Evolutionary conservation across 2,329 filamentous ascomycete species (phyloP).

Genomic region (Diaporthe citrichinensis): DNA sequence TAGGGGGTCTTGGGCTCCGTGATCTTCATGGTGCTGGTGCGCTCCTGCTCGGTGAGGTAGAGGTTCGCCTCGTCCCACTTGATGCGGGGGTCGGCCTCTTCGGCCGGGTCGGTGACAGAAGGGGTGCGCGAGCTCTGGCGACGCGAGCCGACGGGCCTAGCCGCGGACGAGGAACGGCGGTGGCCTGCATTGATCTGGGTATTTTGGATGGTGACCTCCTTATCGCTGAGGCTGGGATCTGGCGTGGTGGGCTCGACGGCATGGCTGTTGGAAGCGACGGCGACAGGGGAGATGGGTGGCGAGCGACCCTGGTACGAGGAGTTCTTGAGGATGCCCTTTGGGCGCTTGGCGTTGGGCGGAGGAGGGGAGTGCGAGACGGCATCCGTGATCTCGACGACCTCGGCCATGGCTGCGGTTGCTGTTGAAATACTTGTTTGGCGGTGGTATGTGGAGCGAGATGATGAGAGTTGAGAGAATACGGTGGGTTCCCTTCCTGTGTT

Average conservation of each 20-base stretch:
- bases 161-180: constrained; percentile 83
- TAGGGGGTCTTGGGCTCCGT: constrained; percentile 98
- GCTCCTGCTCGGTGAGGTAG: constrained; percentile 96
- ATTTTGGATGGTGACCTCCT: constrained; percentile 94
- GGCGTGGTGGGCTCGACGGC: constrained; percentile 45
- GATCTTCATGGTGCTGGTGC: constrained; percentile 97
- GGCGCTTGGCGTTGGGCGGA: constrained; percentile 57
- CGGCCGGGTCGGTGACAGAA: constrained; percentile 59
- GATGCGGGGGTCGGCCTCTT: constrained; percentile 76
- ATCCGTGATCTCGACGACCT: constrained; percentile 54
- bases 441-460: background rate
- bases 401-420: constrained; percentile 53
- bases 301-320: constrained; percentile 72
- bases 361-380: constrained; percentile 60
- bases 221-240: constrained; percentile 66
- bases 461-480: too few species aligned
- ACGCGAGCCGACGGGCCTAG: constrained; percentile 75
- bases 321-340: constrained; percentile 89
- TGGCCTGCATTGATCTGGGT: constrained; percentile 94
- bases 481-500: background rate
- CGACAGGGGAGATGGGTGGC: constrained; percentile 65
- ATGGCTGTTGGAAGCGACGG: constrained; percentile 47
- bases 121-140: constrained; percentile 69
- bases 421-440: background rate
- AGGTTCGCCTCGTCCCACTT: constrained; percentile 99